These are phyloP conservation scores for Narthecium ossifragum DNA, from an alignment of 106 monocot genomes.

Conservation along the genomic window DNA sequence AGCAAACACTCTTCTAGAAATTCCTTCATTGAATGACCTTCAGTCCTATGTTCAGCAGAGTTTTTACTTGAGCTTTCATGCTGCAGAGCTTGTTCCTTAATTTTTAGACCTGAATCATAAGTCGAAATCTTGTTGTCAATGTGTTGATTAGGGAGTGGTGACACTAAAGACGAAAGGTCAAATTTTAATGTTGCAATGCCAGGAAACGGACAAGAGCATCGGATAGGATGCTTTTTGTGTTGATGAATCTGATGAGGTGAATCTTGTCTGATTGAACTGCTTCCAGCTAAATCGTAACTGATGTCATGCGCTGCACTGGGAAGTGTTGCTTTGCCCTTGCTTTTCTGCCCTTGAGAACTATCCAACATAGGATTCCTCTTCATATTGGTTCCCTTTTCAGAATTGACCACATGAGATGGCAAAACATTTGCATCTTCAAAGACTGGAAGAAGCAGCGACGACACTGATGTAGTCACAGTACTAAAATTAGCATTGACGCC, in stretches of 20 bases:
- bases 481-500: conserved; percentile 41
- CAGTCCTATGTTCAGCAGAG: conserved; percentile 19
- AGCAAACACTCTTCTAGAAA: conserved; percentile 55
- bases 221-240: conserved; percentile 46
- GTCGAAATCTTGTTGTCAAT: conserved; percentile 12
- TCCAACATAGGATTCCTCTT: conserved; percentile 15
- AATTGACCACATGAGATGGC: conserved; percentile 11
- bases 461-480: conserved; percentile 61
- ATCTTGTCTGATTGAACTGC: conserved; percentile 16
- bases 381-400: conserved; percentile 19
- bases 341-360: conserved; percentile 8
- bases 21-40: conserved; percentile 24
- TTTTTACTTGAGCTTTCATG: conserved; percentile 11
- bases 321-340: conserved; percentile 29
- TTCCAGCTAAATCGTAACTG: conserved; percentile 25
- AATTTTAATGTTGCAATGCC: conserved; percentile 72
- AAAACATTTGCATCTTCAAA: conserved; percentile 39
- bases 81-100: conserved; percentile 7
- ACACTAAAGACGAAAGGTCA: conserved; percentile 68
- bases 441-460: conserved; percentile 55
- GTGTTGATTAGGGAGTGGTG: conserved; percentile 8
- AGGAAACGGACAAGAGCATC: conserved; percentile 76
- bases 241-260: conserved; percentile 8
- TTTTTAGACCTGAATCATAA: conserved; percentile 14
- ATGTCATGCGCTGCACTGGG: conserved; percentile 15